These are phyloP conservation scores for Brachypodium distachyon DNA, from an alignment of 202 grass and related monocot species.

Conservation along the genomic window DNA sequence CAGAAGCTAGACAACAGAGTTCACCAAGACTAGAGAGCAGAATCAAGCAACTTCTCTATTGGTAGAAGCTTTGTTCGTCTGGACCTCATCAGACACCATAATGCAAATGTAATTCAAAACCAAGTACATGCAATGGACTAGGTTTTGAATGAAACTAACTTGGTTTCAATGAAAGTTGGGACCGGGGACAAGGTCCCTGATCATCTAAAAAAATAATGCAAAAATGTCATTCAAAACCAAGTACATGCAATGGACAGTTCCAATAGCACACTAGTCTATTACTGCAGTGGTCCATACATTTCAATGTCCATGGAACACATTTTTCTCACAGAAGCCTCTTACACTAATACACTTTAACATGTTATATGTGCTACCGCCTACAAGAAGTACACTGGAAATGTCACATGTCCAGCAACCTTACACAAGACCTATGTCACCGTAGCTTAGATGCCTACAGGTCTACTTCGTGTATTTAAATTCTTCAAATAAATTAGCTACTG, in stretches of 20 bases:
- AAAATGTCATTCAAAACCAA: no score
- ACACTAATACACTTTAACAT: background rate
- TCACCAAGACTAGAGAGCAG: background rate
- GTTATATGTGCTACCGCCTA: background rate
- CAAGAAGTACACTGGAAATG: background rate
- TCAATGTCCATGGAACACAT: background rate
- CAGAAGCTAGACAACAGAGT: background rate
- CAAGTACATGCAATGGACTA: background rate
- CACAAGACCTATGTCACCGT: background rate
- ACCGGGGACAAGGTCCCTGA: no score
- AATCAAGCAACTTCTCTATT: background rate
- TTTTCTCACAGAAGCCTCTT: background rate
- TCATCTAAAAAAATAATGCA: no score
- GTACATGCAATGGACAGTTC: background rate
- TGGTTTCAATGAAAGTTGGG: no score
- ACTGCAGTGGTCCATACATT: background rate
- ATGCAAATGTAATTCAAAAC: background rate
- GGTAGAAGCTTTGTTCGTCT: background rate
- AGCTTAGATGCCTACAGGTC: background rate
- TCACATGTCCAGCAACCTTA: background rate
- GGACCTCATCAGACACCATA: background rate
- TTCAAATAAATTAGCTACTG: constrained; percentile 14
- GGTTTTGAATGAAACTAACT: no score
- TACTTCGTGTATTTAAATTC: constrained; percentile 37
- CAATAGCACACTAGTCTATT: background rate